Conservation (phyloP, 352 stramenopile species). For the Globisporangium viniferum region DNA sequence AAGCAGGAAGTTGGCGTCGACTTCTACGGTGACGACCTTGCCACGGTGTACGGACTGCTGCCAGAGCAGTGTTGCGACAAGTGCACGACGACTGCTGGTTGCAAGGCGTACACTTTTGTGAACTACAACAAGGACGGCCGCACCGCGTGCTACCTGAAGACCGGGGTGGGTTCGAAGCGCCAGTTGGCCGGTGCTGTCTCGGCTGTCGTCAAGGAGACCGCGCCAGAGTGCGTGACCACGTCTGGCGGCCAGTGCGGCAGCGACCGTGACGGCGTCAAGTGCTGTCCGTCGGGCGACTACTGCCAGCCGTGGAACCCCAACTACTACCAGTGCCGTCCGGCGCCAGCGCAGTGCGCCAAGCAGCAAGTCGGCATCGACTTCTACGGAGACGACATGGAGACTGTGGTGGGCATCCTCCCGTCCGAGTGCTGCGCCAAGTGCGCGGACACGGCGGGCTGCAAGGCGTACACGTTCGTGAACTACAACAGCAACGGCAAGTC, state of each 20-base stretch:
- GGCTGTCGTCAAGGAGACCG: neutral
- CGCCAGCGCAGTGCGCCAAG: neutral
- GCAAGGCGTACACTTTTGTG: neutral
- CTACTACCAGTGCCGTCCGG: conserved; percentile 27
- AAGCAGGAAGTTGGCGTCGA: neutral
- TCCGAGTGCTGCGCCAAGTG: conserved; percentile 41
- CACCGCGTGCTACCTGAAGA: neutral
- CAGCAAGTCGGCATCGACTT: neutral
- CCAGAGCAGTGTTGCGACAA: neutral
- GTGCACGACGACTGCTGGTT: neutral
- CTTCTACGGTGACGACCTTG: neutral
- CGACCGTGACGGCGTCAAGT: neutral
- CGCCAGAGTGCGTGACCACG: neutral
- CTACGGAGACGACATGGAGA: neutral
- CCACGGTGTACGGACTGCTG: neutral
- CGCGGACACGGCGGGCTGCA: conserved; percentile 33
- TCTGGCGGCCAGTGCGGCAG: neutral
- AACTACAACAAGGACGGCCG: neutral
- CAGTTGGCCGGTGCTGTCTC: neutral
- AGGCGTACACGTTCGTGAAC: conserved; percentile 56
- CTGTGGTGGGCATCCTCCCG: neutral
- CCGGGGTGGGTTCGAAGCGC: neutral
- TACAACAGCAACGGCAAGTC: conserved; percentile 15
- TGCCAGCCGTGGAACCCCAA: conserved; percentile 27
- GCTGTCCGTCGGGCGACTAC: conserved; percentile 10